phyloP scores from a whole-genome alignment of 1,284 basidiomycete species.

The Rhodotorula sp. region DNA sequence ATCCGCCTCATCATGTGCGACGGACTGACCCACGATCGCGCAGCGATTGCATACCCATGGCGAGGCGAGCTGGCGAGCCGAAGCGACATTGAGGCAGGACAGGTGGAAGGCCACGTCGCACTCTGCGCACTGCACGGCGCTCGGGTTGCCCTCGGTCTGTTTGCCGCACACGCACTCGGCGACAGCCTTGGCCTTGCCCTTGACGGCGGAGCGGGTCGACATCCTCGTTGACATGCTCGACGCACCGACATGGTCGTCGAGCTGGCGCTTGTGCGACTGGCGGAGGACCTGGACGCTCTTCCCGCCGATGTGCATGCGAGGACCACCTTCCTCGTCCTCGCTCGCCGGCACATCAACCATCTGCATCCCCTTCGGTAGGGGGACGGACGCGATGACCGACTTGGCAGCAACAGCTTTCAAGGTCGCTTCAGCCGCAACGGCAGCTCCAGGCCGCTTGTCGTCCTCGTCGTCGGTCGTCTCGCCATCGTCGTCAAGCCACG shows the following conservation, averaged over 20 bases:
- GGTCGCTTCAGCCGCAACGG: not conserved
- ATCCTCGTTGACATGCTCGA: not conserved
- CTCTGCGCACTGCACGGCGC: slow-evolving; percentile 27
- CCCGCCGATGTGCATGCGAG: slow-evolving; percentile 21
- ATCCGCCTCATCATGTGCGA: too few relatives aligned
- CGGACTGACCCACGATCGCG: slow-evolving; percentile 8
- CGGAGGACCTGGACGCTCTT: slow-evolving; percentile 24
- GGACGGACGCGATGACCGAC: not conserved
- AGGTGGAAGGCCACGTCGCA: slow-evolving; percentile 40
- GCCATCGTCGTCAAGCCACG: slow-evolving; percentile 38
- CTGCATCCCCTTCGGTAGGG: not conserved
- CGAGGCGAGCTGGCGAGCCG: slow-evolving; percentile 26
- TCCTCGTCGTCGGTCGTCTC: slow-evolving; percentile 14
- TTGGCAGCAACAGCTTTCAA: slow-evolving; percentile 7
- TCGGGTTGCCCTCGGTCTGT: slow-evolving; percentile 1
- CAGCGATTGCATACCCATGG: slow-evolving; percentile 40
- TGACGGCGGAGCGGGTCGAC: slow-evolving; percentile 13
- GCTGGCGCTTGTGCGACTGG: slow-evolving; percentile 14
- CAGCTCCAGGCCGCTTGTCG: not conserved
- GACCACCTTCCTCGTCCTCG: slow-evolving; percentile 1
- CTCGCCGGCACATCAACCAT: slow-evolving; percentile 3
- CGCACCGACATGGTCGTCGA: not conserved
- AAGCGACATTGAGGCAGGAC: slow-evolving; percentile 31
- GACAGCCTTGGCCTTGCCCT: slow-evolving; percentile 24
- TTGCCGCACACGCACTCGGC: slow-evolving; percentile 17